Evolutionary conservation across 805 yeast species (phyloP).

Genomic region (Barnettozyma sucrosica): DNA sequence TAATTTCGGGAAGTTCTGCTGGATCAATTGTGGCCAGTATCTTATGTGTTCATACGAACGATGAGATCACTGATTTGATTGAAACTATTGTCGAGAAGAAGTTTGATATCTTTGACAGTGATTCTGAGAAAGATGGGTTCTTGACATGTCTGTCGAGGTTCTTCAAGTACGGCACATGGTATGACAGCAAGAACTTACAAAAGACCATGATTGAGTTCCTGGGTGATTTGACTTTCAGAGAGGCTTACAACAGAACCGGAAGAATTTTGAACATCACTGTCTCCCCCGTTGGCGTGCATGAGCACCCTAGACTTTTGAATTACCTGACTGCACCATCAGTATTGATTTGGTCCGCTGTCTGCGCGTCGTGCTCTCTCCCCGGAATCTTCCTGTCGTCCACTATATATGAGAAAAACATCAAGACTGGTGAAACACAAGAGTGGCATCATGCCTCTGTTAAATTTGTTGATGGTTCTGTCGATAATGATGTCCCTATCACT

Average conservation of each 20-base stretch:
- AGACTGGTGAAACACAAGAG: constrained; percentile 65
- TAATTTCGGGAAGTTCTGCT: constrained; percentile 91
- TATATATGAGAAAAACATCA: constrained; percentile 74
- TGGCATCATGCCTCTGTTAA: constrained; percentile 78
- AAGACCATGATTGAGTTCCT: constrained; percentile 70
- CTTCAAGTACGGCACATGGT: constrained; percentile 84
- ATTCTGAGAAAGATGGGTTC: constrained; percentile 34
- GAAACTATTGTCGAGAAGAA: constrained; percentile 38
- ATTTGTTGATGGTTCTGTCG: constrained; percentile 95
- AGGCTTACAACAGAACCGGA: constrained; percentile 92
- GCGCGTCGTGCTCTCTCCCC: constrained; percentile 93
- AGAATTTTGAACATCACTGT: constrained; percentile 91
- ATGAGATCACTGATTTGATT: constrained; percentile 57
- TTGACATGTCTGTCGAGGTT: constrained; percentile 50
- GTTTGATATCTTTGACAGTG: constrained; percentile 45
- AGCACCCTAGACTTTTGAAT: constrained; percentile 80
- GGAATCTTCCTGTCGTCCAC: constrained; percentile 84
- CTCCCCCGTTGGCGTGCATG: constrained; percentile 85
- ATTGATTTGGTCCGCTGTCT: constrained; percentile 80
- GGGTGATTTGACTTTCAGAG: constrained; percentile 89
- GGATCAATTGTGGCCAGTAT: constrained; percentile 94
- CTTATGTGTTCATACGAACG: constrained; percentile 72
- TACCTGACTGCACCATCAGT: constrained; percentile 79
- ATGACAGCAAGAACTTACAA: constrained; percentile 67
- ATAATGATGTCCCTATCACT: constrained; percentile 86